These are phyloP conservation scores for Neurospora intermedia DNA, from an alignment of 495 filamentous ascomycete genomes.

Conservation along the genomic window DNA sequence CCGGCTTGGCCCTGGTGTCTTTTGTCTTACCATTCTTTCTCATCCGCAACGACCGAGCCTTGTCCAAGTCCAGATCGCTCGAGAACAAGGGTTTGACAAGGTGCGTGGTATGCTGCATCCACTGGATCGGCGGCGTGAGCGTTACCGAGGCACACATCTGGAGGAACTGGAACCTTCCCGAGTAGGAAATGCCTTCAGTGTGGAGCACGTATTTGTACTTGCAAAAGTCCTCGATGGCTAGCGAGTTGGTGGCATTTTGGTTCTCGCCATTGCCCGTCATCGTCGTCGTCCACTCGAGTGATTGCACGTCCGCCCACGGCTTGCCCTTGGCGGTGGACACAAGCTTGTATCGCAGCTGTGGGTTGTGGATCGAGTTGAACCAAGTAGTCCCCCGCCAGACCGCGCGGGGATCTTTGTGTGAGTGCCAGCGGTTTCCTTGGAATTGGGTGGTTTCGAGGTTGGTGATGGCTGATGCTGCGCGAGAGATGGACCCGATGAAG, in stretches of 20 bases:
- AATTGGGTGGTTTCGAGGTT: conserved; percentile 17
- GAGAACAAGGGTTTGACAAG: conserved; percentile 33
- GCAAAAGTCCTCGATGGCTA: conserved; percentile 40
- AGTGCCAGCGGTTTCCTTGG: conserved; percentile 14
- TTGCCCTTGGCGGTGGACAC: conserved; percentile 22
- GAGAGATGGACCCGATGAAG: conserved; percentile 46
- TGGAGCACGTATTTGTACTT: conserved; percentile 44
- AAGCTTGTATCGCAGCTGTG: conserved; percentile 34
- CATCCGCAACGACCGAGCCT: background rate
- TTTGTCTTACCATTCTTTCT: background rate
- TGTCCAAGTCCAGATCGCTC: conserved; percentile 13
- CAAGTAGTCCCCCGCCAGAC: conserved; percentile 58
- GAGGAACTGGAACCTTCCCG: conserved; percentile 43
- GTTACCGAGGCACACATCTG: conserved; percentile 40
- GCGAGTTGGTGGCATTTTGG: conserved; percentile 36
- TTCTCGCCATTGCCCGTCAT: background rate
- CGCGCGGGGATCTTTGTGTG: conserved; percentile 50
- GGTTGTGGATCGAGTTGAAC: conserved; percentile 36
- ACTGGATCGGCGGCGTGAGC: conserved; percentile 36
- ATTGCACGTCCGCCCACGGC: conserved; percentile 40
- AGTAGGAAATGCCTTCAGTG: conserved; percentile 53
- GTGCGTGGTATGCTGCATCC: conserved; percentile 42
- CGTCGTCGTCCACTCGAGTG: conserved; percentile 24
- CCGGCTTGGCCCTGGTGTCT: background rate
- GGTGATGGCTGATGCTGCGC: conserved; percentile 37